A percentile compares a stretch with the other conserved stretches of the same genome.
Evolutionary conservation across 192 early-diverging fungal species (phyloP).

Genomic region (Coemansia sp.): DNA sequence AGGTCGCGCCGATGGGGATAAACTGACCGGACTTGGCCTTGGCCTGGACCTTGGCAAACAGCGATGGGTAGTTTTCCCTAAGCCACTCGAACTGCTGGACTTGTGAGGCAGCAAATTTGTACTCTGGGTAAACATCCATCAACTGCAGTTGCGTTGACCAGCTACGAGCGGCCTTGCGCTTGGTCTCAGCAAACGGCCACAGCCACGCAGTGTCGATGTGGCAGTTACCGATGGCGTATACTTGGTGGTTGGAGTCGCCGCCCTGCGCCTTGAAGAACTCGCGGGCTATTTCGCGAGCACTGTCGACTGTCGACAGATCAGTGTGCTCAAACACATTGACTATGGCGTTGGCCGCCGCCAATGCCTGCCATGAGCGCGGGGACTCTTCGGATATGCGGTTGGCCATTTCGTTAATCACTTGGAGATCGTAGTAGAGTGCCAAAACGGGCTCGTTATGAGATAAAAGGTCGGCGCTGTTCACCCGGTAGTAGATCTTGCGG

Average conservation of each 20-base stretch:
- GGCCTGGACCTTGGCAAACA: conserved; percentile 78
- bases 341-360: conserved; percentile 78
- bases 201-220: conserved; percentile 91
- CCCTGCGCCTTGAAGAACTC: conserved; percentile 72
- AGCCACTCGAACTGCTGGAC: conserved; percentile 96
- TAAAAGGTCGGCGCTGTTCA: conserved; percentile 68
- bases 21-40: conserved; percentile 76
- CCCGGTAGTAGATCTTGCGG: conserved; percentile 64
- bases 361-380: conserved; percentile 74
- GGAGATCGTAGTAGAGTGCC: conserved; percentile 76
- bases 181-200: conserved; percentile 97
- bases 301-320: conserved; percentile 50
- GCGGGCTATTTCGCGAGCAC: conserved; percentile 53
- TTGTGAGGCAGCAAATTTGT: conserved; percentile 90
- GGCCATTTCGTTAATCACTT: conserved; percentile 77
- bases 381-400: conserved; percentile 73
- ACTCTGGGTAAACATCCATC: conserved; percentile 89
- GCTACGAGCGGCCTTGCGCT: conserved; percentile 83
- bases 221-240: conserved; percentile 92
- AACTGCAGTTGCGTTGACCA: conserved; percentile 78
- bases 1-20: conserved; percentile 90
- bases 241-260: conserved; percentile 62
- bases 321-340: conserved; percentile 72
- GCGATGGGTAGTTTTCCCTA: conserved; percentile 75
- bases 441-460: conserved; percentile 74